Conservation (phyloP, 257 asterid genomes). For the Fraxinus anomala region DNA sequence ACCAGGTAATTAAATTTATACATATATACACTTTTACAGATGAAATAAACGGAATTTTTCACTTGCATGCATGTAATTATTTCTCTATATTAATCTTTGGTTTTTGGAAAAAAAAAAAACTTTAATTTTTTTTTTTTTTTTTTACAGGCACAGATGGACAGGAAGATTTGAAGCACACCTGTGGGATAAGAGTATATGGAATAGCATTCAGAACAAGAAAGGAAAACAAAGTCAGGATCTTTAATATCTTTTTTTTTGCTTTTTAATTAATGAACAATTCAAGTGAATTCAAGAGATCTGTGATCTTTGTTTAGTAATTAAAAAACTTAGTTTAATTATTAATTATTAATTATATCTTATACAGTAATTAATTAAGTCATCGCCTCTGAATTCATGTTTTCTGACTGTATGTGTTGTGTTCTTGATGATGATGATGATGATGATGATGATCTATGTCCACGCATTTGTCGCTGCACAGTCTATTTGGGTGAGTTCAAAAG, state of each 20-base stretch:
- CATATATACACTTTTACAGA: not conserved
- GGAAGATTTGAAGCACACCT: slow-evolving; percentile 90
- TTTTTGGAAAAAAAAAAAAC: not conserved
- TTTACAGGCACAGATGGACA: slow-evolving; percentile 83
- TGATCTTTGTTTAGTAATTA: slow-evolving; percentile 35
- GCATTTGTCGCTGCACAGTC: slow-evolving; percentile 62
- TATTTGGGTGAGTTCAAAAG: slow-evolving; percentile 65
- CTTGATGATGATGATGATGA: slow-evolving; percentile 55
- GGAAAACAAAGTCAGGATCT: slow-evolving; percentile 72
- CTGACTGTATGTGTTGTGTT: slow-evolving; percentile 43
- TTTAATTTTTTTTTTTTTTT: not conserved
- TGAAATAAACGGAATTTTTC: not conserved
- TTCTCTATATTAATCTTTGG: not conserved
- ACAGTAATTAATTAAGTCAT: not conserved
- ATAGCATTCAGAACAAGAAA: slow-evolving; percentile 71
- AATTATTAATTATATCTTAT: not conserved
- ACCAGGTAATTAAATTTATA: slow-evolving; percentile 53
- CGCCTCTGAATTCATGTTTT: slow-evolving; percentile 16
- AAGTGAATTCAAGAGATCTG: slow-evolving; percentile 57
- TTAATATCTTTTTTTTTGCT: not conserved
- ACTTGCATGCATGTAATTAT: slow-evolving; percentile 61
- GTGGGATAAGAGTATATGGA: slow-evolving; percentile 90
- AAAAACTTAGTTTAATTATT: not conserved
- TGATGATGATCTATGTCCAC: slow-evolving; percentile 51
- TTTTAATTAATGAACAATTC: slow-evolving; percentile 8